Conservation (phyloP, 2,329 filamentous ascomycete genomes). For the Fusarium sp. region DNA sequence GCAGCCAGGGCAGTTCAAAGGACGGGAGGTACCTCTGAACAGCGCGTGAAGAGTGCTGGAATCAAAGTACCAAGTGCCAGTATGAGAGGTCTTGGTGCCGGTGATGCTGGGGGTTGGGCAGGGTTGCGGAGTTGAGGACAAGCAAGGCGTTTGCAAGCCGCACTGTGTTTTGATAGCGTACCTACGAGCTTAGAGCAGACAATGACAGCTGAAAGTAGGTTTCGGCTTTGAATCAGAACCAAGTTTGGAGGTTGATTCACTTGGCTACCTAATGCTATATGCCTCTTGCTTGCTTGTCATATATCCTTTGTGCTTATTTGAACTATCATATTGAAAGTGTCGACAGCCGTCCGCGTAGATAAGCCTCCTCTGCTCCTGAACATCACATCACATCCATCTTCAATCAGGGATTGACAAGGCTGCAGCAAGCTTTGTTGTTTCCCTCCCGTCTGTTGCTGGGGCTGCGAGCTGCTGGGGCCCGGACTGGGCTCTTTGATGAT, state of each 20-base stretch:
- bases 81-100: constrained; percentile 3
- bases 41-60: background rate
- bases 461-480: constrained; percentile 32
- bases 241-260: constrained; percentile 7
- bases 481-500: background rate
- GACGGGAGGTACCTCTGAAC: constrained; percentile 23
- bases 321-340: background rate
- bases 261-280: background rate
- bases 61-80: constrained; percentile 30
- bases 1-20: constrained; percentile 12
- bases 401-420: constrained; percentile 3
- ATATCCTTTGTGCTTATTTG: background rate
- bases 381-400: background rate
- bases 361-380: background rate
- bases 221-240: constrained; percentile 2
- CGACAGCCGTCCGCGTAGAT: background rate
- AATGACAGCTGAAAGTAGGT: constrained; percentile 23
- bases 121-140: constrained; percentile 35
- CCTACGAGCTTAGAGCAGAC: background rate
- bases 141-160: constrained; percentile 1
- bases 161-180: constrained; percentile 37
- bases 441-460: constrained; percentile 29
- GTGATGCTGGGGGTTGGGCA: constrained; percentile 32
- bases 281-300: background rate
- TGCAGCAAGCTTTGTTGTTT: constrained; percentile 28